A percentile compares a stretch with the other conserved stretches of the same genome.
phyloP scores from a whole-genome alignment of 2,329 filamentous ascomycete species.

The Neonectria ditissima region DNA sequence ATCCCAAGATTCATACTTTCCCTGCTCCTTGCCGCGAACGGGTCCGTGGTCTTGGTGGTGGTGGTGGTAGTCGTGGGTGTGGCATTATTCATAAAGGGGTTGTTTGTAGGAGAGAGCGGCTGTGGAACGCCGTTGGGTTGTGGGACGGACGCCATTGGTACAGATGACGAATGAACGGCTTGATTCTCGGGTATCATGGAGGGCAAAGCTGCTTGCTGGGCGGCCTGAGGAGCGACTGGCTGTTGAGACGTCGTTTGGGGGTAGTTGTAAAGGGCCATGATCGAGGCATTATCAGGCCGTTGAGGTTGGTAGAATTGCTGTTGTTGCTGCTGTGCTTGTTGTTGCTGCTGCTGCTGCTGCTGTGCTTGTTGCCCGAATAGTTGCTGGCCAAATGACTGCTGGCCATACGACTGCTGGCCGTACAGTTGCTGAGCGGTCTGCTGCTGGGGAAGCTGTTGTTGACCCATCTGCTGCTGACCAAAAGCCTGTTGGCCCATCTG shows the following conservation, averaged over 20 bases:
- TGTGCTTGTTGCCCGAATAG: slow-evolving; percentile 40
- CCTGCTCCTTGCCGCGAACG: slow-evolving; percentile 63
- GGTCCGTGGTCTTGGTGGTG: slow-evolving; percentile 55
- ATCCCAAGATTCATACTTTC: slow-evolving; percentile 78
- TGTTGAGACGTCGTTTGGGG: slow-evolving; percentile 62
- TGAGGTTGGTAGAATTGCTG: slow-evolving; percentile 57
- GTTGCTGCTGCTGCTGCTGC: slow-evolving; percentile 42
- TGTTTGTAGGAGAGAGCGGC: slow-evolving; percentile 60
- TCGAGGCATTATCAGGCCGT: slow-evolving; percentile 76
- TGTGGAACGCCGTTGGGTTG: slow-evolving; percentile 48
- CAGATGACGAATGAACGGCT: slow-evolving; percentile 41
- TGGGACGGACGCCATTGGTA: slow-evolving; percentile 34
- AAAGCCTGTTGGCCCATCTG: slow-evolving; percentile 45
- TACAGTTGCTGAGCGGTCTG: slow-evolving; percentile 43
- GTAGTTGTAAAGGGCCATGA: slow-evolving; percentile 80
- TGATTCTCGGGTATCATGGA: slow-evolving; percentile 48
- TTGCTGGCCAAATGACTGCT: slow-evolving; percentile 46
- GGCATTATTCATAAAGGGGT: slow-evolving; percentile 65
- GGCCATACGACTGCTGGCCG: slow-evolving; percentile 33
- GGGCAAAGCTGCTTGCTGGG: slow-evolving; percentile 42
- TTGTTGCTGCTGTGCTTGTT: slow-evolving; percentile 47
- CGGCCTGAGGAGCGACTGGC: slow-evolving; percentile 46
- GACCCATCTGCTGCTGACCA: slow-evolving; percentile 38
- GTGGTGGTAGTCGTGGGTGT: slow-evolving; percentile 41
- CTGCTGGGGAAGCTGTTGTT: slow-evolving; percentile 39